Evolutionary conservation across 2,329 filamentous ascomycete genomes (phyloP).

Genomic region (Chalara sp.): DNA sequence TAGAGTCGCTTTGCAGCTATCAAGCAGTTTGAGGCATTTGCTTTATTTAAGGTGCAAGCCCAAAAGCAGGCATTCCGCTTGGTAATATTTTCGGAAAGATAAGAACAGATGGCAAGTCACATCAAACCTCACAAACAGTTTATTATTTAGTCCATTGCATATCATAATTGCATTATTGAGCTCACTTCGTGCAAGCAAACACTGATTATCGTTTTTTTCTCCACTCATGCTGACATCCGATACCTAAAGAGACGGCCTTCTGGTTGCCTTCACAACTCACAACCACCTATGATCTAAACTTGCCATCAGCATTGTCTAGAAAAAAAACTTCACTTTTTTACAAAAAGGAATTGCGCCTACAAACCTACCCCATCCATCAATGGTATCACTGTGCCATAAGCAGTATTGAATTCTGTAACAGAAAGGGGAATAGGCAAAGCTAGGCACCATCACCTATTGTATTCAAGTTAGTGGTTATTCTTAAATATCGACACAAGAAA

Average conservation of each 20-base stretch:
- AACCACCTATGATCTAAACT: background rate
- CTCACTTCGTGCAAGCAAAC: too few species aligned
- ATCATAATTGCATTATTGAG: too few species aligned
- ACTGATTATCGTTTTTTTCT: too few species aligned
- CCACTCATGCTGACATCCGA: too few species aligned
- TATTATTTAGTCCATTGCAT: too few species aligned
- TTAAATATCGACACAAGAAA: background rate
- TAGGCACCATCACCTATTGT: background rate
- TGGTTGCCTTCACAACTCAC: too few species aligned
- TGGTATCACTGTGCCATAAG: background rate
- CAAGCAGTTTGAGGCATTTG: constrained; percentile 7
- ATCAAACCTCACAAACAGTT: background rate
- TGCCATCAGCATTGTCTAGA: background rate
- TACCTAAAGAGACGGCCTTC: too few species aligned
- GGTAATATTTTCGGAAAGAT: background rate
- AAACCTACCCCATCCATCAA: background rate
- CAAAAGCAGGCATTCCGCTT: background rate
- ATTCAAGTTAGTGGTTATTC: background rate
- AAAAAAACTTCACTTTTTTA: background rate
- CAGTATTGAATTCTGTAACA: background rate
- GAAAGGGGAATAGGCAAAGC: background rate
- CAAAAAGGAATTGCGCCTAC: too few species aligned
- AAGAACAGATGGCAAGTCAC: background rate
- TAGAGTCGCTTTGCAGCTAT: constrained; percentile 14
- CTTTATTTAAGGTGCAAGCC: background rate